Percentiles rank a stretch among this genome's conserved stretches.
phyloP scores from a whole-genome alignment of 306 rosid species.

The Adenanthera pavonina region DNA sequence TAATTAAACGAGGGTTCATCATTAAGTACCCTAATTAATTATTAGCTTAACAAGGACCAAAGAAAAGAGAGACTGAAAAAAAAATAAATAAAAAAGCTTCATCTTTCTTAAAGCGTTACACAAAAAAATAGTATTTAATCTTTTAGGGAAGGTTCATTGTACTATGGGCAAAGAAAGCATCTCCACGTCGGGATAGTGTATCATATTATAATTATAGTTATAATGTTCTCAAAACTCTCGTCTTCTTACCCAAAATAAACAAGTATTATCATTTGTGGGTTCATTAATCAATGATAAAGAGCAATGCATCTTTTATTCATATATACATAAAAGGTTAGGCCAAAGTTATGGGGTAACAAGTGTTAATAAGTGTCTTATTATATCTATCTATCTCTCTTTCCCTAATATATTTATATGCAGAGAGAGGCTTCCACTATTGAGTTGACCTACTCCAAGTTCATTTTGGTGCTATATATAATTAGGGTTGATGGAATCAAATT shows the following conservation, averaged over 20 bases:
- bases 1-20: constrained; percentile 32
- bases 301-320: constrained; percentile 37
- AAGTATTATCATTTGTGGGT: constrained; percentile 25
- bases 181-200: constrained; percentile 42
- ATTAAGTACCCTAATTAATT: constrained; percentile 13
- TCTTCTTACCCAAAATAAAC: constrained; percentile 36
- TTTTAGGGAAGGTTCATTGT: constrained; percentile 56
- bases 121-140: constrained; percentile 32
- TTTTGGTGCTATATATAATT: background rate
- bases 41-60: constrained; percentile 34
- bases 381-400: background rate
- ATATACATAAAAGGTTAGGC: constrained; percentile 5
- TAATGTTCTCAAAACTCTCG: constrained; percentile 6
- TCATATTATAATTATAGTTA: constrained; percentile 1
- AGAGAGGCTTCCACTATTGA: background rate
- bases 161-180: constrained; percentile 51
- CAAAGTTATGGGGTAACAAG: constrained; percentile 14
- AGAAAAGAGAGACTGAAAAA: background rate
- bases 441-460: constrained; percentile 39
- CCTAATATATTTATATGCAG: background rate
- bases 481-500: constrained; percentile 23
- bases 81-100: background rate
- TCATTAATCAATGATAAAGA: constrained; percentile 35
- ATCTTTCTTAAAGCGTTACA: constrained; percentile 34
- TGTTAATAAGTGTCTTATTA: background rate